Base-by-base conservation (phyloP, 1,284 basidiomycete species). In the Rhodotorula sp. region DNA sequence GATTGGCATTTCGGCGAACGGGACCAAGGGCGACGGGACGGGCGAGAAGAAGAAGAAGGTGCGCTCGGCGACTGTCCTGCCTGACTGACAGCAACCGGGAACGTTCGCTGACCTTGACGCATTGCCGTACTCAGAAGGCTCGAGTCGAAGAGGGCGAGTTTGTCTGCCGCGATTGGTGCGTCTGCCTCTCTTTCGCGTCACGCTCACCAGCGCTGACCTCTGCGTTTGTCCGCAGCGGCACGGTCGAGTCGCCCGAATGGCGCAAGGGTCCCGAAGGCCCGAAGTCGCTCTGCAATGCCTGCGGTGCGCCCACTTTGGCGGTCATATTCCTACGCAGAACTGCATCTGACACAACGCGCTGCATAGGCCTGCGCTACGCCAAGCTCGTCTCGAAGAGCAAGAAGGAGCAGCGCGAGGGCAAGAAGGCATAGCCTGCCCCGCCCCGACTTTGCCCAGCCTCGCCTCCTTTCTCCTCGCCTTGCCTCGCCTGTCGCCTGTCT, bases 291-390 rank as follows among this genome's bases (percentile, higher is more conserved):
- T 76, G 74, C 68, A 76, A 76, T 68, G 78, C 68, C 41, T 79
- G 74, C 68, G 78, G 73, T 78, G 23, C 59, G 77, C 16, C 17
- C 46, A 3, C 44, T 44, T 19, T 13, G 17, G 8, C 46, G 17
- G 34, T 55, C 27, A 9, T 42, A 8, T 21, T 27, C 27, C 27
- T 46, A 4, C 13, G 21, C 19, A 0, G 9, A 5, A 25, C 27
- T 2, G 21, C 13, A 1, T 2, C 55, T 61, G 44, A n/a, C 25
- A n/a, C 12, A 12, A 12, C 34, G n/a, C 4, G 0, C 19, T 27
- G 4, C 17, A 91, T 91, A 76, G 91, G 91, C 41, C 82, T 93
- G 57, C 86, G 91, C 62, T 92, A 90, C 89, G 91, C 91, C 61
- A 92, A 92, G 82, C 74, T 77, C 61, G 76, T 74, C 45, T 77